These are phyloP conservation scores for Zymoseptoria pseudotritici DNA, from an alignment of 2,329 filamentous ascomycete species.

Conservation along the genomic window DNA sequence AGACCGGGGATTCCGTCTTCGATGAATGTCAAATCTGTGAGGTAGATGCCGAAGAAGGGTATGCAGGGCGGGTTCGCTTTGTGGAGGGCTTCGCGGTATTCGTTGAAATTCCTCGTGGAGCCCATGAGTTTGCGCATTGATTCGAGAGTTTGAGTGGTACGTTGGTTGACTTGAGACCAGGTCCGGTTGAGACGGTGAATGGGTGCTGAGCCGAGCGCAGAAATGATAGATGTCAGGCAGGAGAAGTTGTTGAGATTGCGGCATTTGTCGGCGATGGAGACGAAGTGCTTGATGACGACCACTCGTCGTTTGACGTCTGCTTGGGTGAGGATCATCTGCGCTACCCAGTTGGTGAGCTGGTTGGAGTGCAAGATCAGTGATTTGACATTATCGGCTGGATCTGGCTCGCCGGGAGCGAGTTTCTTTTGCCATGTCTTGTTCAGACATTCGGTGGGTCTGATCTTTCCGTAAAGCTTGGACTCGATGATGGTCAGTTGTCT, in stretches of 20 bases:
- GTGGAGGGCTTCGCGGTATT: constrained; percentile 90
- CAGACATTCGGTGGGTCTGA: constrained; percentile 89
- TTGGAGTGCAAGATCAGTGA: constrained; percentile 95
- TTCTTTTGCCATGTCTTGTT: constrained; percentile 99
- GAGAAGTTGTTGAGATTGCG: constrained; percentile 92
- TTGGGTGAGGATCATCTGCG: constrained; percentile 96
- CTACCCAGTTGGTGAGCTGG: constrained; percentile 98
- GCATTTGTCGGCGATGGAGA: constrained; percentile 95
- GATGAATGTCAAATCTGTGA: constrained; percentile 96
- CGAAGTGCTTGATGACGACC: constrained; percentile 97
- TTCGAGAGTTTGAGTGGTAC: constrained; percentile 72
- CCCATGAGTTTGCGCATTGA: constrained; percentile 92
- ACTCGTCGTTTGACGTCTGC: constrained; percentile 92
- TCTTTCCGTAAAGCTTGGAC: constrained; percentile 87
- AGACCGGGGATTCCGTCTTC: constrained; percentile 96
- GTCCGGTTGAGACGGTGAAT: constrained; percentile 90
- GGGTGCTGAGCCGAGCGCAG: constrained; percentile 85
- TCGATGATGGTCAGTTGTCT: constrained; percentile 96
- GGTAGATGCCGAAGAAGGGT: constrained; percentile 97
- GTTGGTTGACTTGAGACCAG: constrained; percentile 86
- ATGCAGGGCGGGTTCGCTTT: constrained; percentile 93
- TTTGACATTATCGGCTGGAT: constrained; percentile 90
- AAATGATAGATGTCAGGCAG: constrained; percentile 94
- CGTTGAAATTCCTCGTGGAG: constrained; percentile 95
- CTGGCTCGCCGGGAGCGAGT: constrained; percentile 67